Evolutionary conservation across 306 rosid species (phyloP), one percentile per base, ranked within the genome.

Genomic region (Bauhinia variegata): DNA sequence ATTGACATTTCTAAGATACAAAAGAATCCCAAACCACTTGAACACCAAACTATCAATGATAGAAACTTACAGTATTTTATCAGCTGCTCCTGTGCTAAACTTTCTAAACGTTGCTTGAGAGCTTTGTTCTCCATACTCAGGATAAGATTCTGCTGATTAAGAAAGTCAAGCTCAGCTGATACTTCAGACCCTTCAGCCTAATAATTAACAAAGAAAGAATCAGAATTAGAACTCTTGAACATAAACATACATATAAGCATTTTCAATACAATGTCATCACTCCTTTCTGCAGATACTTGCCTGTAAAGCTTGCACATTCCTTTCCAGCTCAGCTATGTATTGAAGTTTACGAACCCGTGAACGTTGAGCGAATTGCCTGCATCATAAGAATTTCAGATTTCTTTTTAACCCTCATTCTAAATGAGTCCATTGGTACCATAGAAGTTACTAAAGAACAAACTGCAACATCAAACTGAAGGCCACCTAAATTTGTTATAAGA

Each of bases 311-410:
- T 95, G 97, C 39, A 95, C 97, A 67, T 88, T 95, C 76, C 95
- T 95, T 81, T 95, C 99, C 75, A 95, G 86, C 85, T 95, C 99
- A 60, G 99, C 96, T 60, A 95, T 95, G 84, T 90, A 95, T 72
- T 95, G 99, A 80, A 90, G 96, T 75, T 95, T 95, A 44, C 99
- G 92, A 51, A 90, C 99, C 68, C 99, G 86, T 41, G 99, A 95
- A 8, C 99, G 96, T 78, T 95, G 99, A 66, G 99, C 99, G 75
- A 90, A 90, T 85, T 95, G 97, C 89, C 99, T 95, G 86, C 75
- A 88, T 50, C 43, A 62, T 12, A 36, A 74, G 58, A 65, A 63
- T 52, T 75, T 71, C 78, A 81, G 42, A 63, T 49, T 55, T 36
- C 5, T 32, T 48, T n/a, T 3, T n/a, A n/a, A n/a, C 12, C 71